Conservation (phyloP, 208 protist genomes). For the Novymonas esmeraldas region DNA sequence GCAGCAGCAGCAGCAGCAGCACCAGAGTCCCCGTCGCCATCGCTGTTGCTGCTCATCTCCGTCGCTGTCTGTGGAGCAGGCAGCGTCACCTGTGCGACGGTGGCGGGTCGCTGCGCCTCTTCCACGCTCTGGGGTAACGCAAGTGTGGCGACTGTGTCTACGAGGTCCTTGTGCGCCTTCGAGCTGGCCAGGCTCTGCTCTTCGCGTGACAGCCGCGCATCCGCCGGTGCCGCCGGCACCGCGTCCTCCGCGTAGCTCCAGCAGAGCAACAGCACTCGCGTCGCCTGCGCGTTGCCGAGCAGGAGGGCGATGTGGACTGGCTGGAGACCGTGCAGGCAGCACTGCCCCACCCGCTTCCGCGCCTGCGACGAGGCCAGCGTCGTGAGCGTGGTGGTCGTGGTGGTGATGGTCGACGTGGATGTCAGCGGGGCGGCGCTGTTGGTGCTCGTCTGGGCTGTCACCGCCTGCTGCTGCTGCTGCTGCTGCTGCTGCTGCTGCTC, state of each 20-base stretch:
- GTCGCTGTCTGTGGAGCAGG: too few species aligned
- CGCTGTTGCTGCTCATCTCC: too few species aligned
- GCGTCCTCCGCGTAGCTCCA: slow-evolving; percentile 5
- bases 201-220: neutral
- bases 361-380: slow-evolving; percentile 1
- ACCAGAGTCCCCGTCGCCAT: neutral
- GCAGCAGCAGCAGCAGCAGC: neutral
- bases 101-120: slow-evolving; percentile 7
- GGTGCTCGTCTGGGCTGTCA: neutral
- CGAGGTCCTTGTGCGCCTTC: neutral
- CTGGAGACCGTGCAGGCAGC: slow-evolving; percentile 36
- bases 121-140: too few species aligned
- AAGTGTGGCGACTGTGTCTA: neutral
- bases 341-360: slow-evolving; percentile 19
- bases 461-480: neutral
- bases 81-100: slow-evolving; percentile 16
- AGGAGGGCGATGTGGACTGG: slow-evolving; percentile 36
- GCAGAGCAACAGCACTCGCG: slow-evolving; percentile 19
- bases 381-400: slow-evolving; percentile 13
- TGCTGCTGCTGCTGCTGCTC: neutral
- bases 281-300: slow-evolving; percentile 38
- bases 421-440: neutral
- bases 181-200: too few species aligned
- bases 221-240: neutral
- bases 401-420: too few species aligned